phyloP scores from a whole-genome alignment of 2,329 filamentous ascomycete genomes.

The Epichloe aotearoae region DNA sequence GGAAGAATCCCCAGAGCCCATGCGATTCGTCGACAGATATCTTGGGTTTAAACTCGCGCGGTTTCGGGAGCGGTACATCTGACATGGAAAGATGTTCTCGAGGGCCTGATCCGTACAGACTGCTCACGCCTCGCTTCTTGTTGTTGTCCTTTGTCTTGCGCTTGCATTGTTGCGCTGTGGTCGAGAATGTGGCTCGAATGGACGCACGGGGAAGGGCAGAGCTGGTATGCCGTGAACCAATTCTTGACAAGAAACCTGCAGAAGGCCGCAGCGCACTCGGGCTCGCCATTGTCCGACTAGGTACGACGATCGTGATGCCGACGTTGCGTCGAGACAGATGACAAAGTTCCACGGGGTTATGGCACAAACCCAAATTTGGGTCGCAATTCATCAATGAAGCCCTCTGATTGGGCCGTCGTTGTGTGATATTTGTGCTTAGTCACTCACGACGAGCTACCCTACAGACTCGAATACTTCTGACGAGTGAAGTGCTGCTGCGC shows the following conservation, averaged over 20 bases:
- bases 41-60: slow-evolving; percentile 44
- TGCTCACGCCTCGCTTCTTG: slow-evolving; percentile 67
- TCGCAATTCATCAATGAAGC: background rate
- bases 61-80: slow-evolving; percentile 58
- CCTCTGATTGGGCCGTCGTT: slow-evolving; percentile 1
- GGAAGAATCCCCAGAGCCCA: slow-evolving; percentile 89
- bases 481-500: too few species aligned
- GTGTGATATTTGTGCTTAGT: background rate
- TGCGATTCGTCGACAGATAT: slow-evolving; percentile 58
- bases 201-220: slow-evolving; percentile 6
- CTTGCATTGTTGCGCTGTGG: slow-evolving; percentile 35
- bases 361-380: background rate
- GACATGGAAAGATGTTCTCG: slow-evolving; percentile 62
- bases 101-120: slow-evolving; percentile 63
- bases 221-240: slow-evolving; percentile 3
- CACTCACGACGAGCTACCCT: background rate
- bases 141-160: slow-evolving; percentile 58
- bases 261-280: slow-evolving; percentile 16
- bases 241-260: slow-evolving; percentile 11
- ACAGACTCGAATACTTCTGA: too few species aligned
- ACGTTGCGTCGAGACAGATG: background rate
- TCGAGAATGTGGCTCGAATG: slow-evolving; percentile 33
- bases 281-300: slow-evolving; percentile 16
- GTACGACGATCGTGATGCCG: background rate
- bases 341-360: background rate